These are phyloP conservation scores for Furcasterigmium sp. DNA, from an alignment of 2,329 filamentous ascomycete species.

Conservation along the genomic window DNA sequence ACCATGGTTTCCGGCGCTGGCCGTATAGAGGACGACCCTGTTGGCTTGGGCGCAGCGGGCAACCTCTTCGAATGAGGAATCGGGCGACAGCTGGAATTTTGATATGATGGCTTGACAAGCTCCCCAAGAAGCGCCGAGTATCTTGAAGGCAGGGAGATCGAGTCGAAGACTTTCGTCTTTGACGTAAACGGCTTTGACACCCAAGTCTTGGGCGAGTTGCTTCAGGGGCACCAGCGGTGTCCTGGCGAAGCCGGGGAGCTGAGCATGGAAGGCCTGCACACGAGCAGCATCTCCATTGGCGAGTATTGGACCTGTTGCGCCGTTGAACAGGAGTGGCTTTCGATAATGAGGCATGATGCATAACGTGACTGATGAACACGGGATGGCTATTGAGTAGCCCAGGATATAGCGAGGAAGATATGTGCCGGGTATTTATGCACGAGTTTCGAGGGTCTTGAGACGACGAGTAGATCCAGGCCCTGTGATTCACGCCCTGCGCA, in stretches of 20 bases:
- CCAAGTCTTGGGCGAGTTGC: conserved; percentile 50
- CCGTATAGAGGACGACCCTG: conserved; percentile 48
- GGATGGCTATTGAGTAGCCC: too few species aligned
- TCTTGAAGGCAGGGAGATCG: conserved; percentile 72
- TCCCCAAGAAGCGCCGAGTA: conserved; percentile 74
- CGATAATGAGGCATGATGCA: conserved; percentile 11
- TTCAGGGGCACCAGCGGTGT: conserved; percentile 50
- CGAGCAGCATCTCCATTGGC: conserved; percentile 5
- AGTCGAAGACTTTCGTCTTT: conserved; percentile 69
- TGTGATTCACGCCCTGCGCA: too few species aligned
- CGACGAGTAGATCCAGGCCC: too few species aligned
- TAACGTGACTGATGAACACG: background rate
- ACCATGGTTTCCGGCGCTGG: conserved; percentile 75
- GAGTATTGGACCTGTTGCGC: conserved; percentile 9
- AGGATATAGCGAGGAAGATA: too few species aligned
- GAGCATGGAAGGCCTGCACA: conserved; percentile 46
- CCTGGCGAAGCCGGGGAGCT: conserved; percentile 48
- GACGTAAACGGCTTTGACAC: conserved; percentile 52
- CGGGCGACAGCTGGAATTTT: conserved; percentile 34
- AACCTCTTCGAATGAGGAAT: conserved; percentile 37
- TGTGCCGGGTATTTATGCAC: too few species aligned
- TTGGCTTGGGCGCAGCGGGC: conserved; percentile 34
- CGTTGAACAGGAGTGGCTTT: conserved; percentile 18
- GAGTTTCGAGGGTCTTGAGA: too few species aligned
- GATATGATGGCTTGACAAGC: conserved; percentile 51